Base-by-base conservation (phyloP, 2,329 filamentous ascomycete genomes). In the Myriangium duriaei region DNA sequence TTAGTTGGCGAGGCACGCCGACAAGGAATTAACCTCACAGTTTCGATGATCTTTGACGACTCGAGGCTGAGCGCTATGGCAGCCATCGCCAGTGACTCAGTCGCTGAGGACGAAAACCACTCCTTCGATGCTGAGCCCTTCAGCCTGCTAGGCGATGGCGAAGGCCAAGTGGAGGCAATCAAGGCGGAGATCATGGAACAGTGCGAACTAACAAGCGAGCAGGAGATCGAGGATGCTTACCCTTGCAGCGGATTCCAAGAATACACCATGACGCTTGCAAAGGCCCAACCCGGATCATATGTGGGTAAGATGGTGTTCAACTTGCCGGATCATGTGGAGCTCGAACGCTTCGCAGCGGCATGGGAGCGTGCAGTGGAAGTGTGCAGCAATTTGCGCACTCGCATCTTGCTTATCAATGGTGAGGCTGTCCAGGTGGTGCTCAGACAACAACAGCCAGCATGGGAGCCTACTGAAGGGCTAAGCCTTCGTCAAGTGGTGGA, bases 1-100 rank as follows among this genome's bases (percentile, higher is more conserved):
- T 56, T 78, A 7, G 58, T 67, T 9, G 47, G 56, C 5, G 67
- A 72, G 5, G 72, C 71, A 12, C 62, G 63, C 4, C 57, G 62
- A 3, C 60, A 93, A 0, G 57, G 58, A 0, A 45, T 79, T 2
- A 49, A 62, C 1, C 55, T 63, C 1, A 37, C 26, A n/a, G 35
- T 37, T 14, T 30, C 29, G 28, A 5, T 30, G 11, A 37, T 37
- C 14, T 37, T 37, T 17, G n/a, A 21, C 26, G 11, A 18, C 9
- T 16, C 35, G 11, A 16, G 16, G 9, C 16, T 37, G n/a, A 10
- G 35, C 28, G 5, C 29, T 11, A 4, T 37, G 35, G 35, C 35
- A 5, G 21, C 7, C 21, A n/a, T 26, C 2, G 47, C 56, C 16
- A n/a, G 7, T n/a, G 21, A 26, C 7, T n/a, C n/a, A n/a, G 21